Evolutionary conservation across 2,329 filamentous ascomycete species (phyloP).

Genomic region (Leptographium radiaticola): DNA sequence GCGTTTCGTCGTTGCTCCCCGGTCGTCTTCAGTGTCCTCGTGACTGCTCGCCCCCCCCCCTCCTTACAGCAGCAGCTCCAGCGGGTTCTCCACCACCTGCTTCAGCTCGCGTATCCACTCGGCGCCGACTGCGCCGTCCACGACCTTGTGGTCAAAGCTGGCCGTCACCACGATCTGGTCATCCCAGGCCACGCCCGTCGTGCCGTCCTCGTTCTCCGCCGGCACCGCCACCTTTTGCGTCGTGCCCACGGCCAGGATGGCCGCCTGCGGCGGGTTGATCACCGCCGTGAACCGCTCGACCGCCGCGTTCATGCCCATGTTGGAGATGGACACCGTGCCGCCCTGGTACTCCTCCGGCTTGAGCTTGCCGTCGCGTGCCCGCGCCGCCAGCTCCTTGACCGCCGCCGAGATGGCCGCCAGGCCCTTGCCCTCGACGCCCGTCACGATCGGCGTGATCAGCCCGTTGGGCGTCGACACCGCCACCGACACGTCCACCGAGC

Average conservation of each 20-base stretch:
- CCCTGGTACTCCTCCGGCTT: conserved; percentile 99
- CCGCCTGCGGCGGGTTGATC: conserved; percentile 96
- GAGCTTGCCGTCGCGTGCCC: conserved; percentile 90
- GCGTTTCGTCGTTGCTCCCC: not conserved
- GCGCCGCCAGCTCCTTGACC: conserved; percentile 95
- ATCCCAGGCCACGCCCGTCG: conserved; percentile 69
- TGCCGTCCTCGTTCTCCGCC: conserved; percentile 71
- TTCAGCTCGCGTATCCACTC: conserved; percentile 97
- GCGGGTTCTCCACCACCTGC: conserved; percentile 93
- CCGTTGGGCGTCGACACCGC: conserved; percentile 87
- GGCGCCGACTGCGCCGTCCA: conserved; percentile 89
- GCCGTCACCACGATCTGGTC: conserved; percentile 92
- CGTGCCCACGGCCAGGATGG: conserved; percentile 88
- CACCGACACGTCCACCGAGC: conserved; percentile 86
- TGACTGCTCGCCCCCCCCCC: not conserved
- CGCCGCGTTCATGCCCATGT: conserved; percentile 99
- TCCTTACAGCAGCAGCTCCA: conserved; percentile 80
- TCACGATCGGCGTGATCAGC: conserved; percentile 95
- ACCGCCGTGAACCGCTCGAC: conserved; percentile 96
- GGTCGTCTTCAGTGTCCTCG: too few species aligned
- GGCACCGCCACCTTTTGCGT: conserved; percentile 91
- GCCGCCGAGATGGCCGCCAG: conserved; percentile 76
- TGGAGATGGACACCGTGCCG: conserved; percentile 97
- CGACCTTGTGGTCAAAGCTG: conserved; percentile 98
- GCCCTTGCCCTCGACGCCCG: conserved; percentile 73